Conservation (phyloP, 305 asterid genomes). For the Fraxinus nigra region DNA sequence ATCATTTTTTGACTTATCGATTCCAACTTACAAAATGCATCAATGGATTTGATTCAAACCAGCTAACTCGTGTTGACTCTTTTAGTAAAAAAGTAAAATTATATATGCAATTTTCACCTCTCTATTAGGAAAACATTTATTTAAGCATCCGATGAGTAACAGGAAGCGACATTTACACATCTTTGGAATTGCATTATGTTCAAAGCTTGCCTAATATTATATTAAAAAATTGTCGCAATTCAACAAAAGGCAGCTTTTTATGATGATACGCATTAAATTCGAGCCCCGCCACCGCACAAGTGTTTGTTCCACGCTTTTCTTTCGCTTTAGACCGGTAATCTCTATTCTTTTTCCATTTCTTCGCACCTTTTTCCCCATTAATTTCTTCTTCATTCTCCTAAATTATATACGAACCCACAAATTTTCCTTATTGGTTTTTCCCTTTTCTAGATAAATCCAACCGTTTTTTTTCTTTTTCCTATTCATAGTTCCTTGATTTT, state of each 20-base stretch:
- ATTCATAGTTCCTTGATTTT: not conserved
- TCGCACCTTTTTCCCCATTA: not conserved
- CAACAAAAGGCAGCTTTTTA: slow-evolving; percentile 29
- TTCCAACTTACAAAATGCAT: not conserved
- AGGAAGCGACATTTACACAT: not conserved
- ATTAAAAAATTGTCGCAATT: not conserved
- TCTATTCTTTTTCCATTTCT: not conserved
- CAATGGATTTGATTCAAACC: not conserved
- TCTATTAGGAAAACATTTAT: not conserved
- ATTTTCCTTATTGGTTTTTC: not conserved
- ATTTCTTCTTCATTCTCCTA: not conserved
- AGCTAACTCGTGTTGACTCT: not conserved
- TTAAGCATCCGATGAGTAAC: not conserved
- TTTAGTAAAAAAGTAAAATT: not conserved
- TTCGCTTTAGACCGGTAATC: slow-evolving; percentile 5
- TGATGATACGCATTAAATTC: not conserved
- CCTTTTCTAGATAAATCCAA: not conserved
- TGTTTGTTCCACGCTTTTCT: slow-evolving; percentile 27
- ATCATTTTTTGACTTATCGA: no score
- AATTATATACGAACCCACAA: not conserved
- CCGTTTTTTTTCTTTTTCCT: not conserved
- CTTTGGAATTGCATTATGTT: not conserved
- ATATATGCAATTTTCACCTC: not conserved
- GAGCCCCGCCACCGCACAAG: slow-evolving; percentile 15
- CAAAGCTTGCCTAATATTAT: not conserved